Evolutionary conservation across 192 early-diverging fungal species (phyloP), one percentile per base, ranked within the genome.

Genomic region (Pilaira anomala): DNA sequence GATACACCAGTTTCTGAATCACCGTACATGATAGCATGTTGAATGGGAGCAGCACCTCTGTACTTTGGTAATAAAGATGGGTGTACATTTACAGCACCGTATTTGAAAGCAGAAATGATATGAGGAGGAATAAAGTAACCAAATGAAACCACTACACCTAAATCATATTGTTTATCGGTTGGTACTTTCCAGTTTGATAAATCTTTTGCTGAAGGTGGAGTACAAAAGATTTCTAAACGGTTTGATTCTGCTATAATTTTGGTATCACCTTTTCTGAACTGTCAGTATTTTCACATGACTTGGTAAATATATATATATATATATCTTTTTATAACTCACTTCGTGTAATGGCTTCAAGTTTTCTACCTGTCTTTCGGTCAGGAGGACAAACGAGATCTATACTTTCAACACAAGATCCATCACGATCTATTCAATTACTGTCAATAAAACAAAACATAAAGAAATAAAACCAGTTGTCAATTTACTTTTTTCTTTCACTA

Each of bases 91-190:
- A 97, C 69, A 11, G 88, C 87, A 22, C 85, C 88, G 28, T 73
- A 65, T 6, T 71, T 78, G 66, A 96, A 92, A 1, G 76, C 60
- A 1, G 72, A 60, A 49, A 96, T 86, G n/a, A 98, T 71, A 25
- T 77, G 36, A n/a, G 68, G 51, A 1, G 95, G 88, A 22, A 98
- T 63, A 62, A 96, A 94, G 64, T 87, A 91, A 6, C 95, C 94
- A 82, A 96, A 98, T 1, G 93, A 95, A 0, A 95, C 91, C n/a
- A 95, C 94, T 0, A 95, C 77, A 7, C 90, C 95, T 39, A 98
- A 74, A 72, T 94, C 91, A 68, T 87, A 95, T 4, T 49, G 52
- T n/a, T 41, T n/a, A 41, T 19, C 11, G 14, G 48, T 36, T 2
- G 39, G 53, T 66, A 87, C 72, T 44, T 74, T 45, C 87, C 85